Conservation (phyloP, 257 asterid species). For the Salvia splendens region DNA sequence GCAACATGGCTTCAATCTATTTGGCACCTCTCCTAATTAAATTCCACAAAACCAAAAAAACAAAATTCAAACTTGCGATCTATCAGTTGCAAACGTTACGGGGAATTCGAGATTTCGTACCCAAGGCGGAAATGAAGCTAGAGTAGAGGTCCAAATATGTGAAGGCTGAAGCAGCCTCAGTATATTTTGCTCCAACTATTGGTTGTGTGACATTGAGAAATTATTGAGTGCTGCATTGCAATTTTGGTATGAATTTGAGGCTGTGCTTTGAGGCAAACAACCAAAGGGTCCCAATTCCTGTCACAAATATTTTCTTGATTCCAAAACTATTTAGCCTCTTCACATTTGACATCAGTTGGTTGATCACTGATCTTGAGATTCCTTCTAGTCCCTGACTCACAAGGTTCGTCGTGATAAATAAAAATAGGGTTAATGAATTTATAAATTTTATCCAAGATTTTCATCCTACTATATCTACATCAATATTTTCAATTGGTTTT, state of each 20-base stretch:
- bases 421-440: no score
- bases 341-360: slow-evolving; percentile 46
- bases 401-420: background rate
- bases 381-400: slow-evolving; percentile 40
- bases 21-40: slow-evolving; percentile 33
- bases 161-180: slow-evolving; percentile 39
- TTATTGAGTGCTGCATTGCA: slow-evolving; percentile 48
- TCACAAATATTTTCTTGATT: slow-evolving; percentile 47
- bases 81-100: no score
- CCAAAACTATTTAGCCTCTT: slow-evolving; percentile 54
- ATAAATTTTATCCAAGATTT: no score
- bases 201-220: slow-evolving; percentile 51
- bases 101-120: background rate
- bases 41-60: background rate
- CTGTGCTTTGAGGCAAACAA: slow-evolving; percentile 50
- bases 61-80: no score
- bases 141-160: slow-evolving; percentile 55
- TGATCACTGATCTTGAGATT: slow-evolving; percentile 43
- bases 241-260: slow-evolving; percentile 27
- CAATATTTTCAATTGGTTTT: no score
- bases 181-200: slow-evolving; percentile 43
- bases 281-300: slow-evolving; percentile 58
- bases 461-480: no score
- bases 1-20: slow-evolving; percentile 63
- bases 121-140: slow-evolving; percentile 54